Evolutionary conservation across 495 filamentous ascomycete species (phyloP).

Genomic region (Lindgomyces ingoldianus): DNA sequence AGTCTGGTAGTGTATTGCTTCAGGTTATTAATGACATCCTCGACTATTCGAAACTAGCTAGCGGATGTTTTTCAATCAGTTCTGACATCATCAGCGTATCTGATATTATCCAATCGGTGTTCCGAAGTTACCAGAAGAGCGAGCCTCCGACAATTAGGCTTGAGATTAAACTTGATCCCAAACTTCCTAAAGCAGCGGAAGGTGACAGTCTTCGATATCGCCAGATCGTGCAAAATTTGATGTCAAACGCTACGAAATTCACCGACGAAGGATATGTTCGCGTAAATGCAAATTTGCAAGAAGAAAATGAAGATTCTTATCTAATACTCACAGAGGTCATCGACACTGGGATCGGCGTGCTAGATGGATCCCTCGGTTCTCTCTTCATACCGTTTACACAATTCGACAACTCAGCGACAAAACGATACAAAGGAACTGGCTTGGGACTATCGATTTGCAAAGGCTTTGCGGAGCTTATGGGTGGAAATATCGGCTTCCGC

Average conservation of each 20-base stretch:
- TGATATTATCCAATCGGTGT: constrained; percentile 56
- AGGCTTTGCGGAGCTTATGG: constrained; percentile 34
- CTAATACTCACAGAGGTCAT: constrained; percentile 49
- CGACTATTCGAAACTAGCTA: constrained; percentile 54
- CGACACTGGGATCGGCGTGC: constrained; percentile 34
- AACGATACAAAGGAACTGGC: constrained; percentile 33
- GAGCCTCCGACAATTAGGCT: constrained; percentile 45
- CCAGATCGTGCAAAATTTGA: constrained; percentile 53
- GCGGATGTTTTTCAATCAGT: constrained; percentile 51
- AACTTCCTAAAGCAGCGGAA: constrained; percentile 47
- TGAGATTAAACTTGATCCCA: constrained; percentile 45
- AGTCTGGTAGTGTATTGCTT: constrained; percentile 52
- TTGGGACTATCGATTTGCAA: constrained; percentile 37
- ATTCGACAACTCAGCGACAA: constrained; percentile 35
- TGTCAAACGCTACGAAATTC: constrained; percentile 54
- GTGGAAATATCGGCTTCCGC: constrained; percentile 45
- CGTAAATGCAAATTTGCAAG: constrained; percentile 38
- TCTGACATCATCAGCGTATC: constrained; percentile 46
- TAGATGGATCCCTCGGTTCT: neutral
- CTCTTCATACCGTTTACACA: constrained; percentile 38
- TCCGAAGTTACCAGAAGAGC: constrained; percentile 53
- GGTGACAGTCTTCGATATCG: constrained; percentile 54
- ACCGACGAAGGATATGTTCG: constrained; percentile 50
- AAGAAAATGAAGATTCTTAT: constrained; percentile 49
- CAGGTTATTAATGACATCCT: constrained; percentile 57